Evolutionary conservation across 179 eudicot genomes (phyloP), one percentile per base, ranked within the genome.

Genomic region (Silene coronaria): DNA sequence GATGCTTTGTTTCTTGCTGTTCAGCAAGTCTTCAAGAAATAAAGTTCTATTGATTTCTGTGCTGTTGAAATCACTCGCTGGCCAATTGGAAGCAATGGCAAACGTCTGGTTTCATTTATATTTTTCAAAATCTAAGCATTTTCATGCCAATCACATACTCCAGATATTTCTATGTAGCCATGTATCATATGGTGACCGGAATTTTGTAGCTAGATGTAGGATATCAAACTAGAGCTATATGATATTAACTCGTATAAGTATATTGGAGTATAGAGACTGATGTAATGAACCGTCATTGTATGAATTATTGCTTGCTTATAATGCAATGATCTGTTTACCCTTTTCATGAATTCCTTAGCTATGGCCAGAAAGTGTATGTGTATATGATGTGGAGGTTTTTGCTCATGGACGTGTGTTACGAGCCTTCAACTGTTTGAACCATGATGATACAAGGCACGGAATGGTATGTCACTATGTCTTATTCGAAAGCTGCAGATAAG

Each of bases 1-100:
- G 97, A 94, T 86, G 98, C 92, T 66, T 78, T 94, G 80, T 89
- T 81, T 76, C 76, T 94, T 64, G 91, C 87, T 72, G 90, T 87
- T 74, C 97, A 92, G 78, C 90, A 91, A 85, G 88, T 83, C 83
- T 90, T 76, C 91, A 90, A 81, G 96, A 90, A 58, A 51, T 94
- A 80, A 88, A 89, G 73, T 77, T 89, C 72, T 88, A 86, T 45
- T 90, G 82, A 90, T 75, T 32, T 12, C 42, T 13, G 22, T 63
- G 51, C 46, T 22, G 63, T 26, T 45, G 58, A 38, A 68, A 45
- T 71, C 58, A 53, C 48, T 32, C 34, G 10, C 75, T 46, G 16
- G 53, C 7, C 70, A 26, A 0, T 38, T 62, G 14, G 48, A n/a
- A 60, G 42, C 48, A 70, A 32, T 24, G 30, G 0, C 67, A 24